Conservation (phyloP, 257 asterid genomes). For the Solanum okadae region DNA sequence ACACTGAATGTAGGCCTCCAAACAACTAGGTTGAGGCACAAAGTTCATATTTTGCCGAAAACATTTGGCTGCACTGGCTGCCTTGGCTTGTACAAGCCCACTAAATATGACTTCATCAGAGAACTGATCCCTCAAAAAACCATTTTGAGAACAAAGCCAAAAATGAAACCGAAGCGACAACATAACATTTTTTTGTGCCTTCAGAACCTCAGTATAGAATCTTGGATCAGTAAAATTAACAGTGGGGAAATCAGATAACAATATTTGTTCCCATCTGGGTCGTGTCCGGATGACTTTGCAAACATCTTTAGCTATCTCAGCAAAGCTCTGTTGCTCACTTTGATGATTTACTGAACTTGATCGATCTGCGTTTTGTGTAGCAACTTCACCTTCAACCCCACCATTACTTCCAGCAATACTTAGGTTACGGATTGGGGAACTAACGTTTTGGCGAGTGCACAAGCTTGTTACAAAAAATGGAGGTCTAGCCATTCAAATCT, state of each 20-base stretch:
- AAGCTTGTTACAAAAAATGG: conserved; percentile 22
- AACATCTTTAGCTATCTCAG: conserved; percentile 44
- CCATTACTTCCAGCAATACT: conserved; percentile 13
- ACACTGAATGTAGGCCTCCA: conserved; percentile 41
- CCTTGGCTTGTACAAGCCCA: conserved; percentile 55
- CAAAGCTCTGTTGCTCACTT: neutral
- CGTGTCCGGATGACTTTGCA: conserved; percentile 24
- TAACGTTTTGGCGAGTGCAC: conserved; percentile 35
- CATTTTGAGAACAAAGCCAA: conserved; percentile 48
- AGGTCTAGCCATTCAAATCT: conserved; percentile 36
- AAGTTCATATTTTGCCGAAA: conserved; percentile 33
- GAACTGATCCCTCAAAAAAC: conserved; percentile 22
- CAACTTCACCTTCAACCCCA: neutral
- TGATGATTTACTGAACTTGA: conserved; percentile 14
- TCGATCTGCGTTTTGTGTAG: conserved; percentile 14
- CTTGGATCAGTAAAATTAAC: conserved; percentile 46
- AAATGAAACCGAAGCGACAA: conserved; percentile 37
- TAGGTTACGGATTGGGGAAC: conserved; percentile 24
- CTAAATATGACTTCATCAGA: conserved; percentile 32
- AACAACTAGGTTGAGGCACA: conserved; percentile 34
- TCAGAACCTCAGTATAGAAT: conserved; percentile 47
- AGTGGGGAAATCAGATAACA: conserved; percentile 42
- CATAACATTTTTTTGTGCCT: conserved; percentile 34
- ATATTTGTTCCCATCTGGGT: conserved; percentile 61
- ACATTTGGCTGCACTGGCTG: conserved; percentile 32